Percentiles rank a stretch among this genome's conserved stretches.
These are phyloP conservation scores for Solanum gandarillasii DNA, from an alignment of 257 asterid genomes.

Conservation along the genomic window DNA sequence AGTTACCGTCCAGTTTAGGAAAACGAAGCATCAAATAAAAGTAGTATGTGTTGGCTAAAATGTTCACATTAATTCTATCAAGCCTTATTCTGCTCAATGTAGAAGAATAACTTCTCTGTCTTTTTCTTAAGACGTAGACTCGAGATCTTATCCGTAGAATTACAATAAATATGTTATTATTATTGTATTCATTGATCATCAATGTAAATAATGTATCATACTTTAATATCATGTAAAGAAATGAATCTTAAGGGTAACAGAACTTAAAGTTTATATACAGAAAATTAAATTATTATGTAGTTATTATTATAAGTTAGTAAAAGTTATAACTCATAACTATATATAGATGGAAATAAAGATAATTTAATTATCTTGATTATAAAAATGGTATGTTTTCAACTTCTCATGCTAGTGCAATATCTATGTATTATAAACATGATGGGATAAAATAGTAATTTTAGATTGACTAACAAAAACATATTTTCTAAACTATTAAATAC, in stretches of 20 bases:
- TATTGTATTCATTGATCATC: too few relatives aligned
- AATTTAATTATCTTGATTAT: background rate
- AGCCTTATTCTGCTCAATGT: background rate
- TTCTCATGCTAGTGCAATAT: background rate
- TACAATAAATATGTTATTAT: too few relatives aligned
- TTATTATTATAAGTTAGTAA: background rate
- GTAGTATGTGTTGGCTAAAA: background rate
- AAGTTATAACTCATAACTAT: background rate
- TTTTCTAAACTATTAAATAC: background rate
- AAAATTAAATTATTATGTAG: background rate
- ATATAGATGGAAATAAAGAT: background rate
- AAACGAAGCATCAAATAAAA: background rate
- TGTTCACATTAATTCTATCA: background rate
- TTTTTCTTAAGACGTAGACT: background rate
- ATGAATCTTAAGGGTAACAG: too few relatives aligned
- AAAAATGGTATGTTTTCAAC: background rate
- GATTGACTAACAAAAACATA: background rate
- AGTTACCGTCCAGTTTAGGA: background rate
- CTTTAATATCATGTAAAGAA: too few relatives aligned
- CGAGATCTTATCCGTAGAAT: background rate
- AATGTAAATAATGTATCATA: background rate
- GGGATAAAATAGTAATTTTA: background rate
- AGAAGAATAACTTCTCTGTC: background rate
- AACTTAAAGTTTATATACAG: background rate
- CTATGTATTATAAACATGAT: background rate